Conservation (phyloP, 2,329 filamentous ascomycete genomes). For the Alternaria sp. region DNA sequence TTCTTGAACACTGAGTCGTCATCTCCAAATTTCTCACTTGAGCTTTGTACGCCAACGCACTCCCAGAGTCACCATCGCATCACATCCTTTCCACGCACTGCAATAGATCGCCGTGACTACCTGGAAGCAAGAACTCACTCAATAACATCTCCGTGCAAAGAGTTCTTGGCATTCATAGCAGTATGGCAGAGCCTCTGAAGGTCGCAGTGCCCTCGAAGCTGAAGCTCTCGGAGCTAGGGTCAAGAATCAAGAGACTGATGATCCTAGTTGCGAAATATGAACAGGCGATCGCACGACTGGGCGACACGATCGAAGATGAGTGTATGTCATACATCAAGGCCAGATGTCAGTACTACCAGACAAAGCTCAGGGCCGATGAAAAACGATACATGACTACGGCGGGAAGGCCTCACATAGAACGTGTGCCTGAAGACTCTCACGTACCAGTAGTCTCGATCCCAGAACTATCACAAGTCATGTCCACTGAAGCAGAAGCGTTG, state of each 20-base stretch:
- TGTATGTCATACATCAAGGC: neutral
- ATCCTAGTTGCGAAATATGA: neutral
- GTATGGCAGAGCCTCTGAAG: no score
- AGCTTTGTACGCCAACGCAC: neutral
- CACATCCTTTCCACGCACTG: neutral
- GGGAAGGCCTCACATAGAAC: accelerated
- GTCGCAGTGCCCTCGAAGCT: no score
- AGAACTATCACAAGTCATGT: neutral
- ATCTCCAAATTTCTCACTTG: neutral
- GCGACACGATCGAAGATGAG: neutral
- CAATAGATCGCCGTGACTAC: neutral
- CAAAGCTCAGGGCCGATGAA: neutral
- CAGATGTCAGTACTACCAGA: neutral
- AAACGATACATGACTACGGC: no score
- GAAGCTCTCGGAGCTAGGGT: no score
- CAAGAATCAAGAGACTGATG: accelerated
- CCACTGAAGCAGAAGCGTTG: neutral
- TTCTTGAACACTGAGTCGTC: no score
- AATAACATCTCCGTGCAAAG: neutral
- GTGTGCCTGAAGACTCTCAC: accelerated
- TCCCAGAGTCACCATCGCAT: neutral
- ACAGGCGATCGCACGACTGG: neutral
- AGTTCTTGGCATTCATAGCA: neutral
- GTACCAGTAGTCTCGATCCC: neutral
- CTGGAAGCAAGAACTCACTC: neutral